phyloP scores from a whole-genome alignment of 768 basidiomycete genomes.

The Infundibulicybe gibba region DNA sequence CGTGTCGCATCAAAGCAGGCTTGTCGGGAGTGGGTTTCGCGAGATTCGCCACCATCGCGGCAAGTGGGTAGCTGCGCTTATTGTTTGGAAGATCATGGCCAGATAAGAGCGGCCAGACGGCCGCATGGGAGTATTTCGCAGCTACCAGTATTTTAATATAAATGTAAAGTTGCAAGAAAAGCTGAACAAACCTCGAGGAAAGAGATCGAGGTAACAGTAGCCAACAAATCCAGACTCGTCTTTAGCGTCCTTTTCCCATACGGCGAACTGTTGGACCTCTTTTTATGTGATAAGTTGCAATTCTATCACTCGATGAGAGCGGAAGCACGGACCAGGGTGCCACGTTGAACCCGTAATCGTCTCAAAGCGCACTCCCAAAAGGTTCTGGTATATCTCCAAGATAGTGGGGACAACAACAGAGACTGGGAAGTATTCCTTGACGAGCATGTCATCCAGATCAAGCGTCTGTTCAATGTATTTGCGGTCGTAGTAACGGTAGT shows the following conservation, averaged over 20 bases:
- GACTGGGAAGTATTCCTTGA: conserved; percentile 91
- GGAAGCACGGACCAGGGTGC: conserved; percentile 61
- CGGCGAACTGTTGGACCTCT: conserved; percentile 83
- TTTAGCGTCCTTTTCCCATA: conserved; percentile 78
- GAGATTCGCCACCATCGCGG: conserved; percentile 89
- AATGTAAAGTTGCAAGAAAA: conserved; percentile 1
- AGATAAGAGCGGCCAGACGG: conserved; percentile 74
- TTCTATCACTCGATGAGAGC: too few species aligned
- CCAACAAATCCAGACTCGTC: conserved; percentile 74
- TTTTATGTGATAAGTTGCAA: conserved; percentile 2
- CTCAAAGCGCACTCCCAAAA: conserved; percentile 75
- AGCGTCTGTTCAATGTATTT: conserved; percentile 65
- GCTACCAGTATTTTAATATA: conserved; percentile 31
- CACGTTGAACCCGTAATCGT: conserved; percentile 62
- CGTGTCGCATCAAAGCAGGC: conserved; percentile 83
- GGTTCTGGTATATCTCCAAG: conserved; percentile 77
- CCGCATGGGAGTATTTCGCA: conserved; percentile 82
- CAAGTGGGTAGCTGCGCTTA: conserved; percentile 65
- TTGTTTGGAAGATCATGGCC: conserved; percentile 59
- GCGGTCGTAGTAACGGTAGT: conserved; percentile 74
- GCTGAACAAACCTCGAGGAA: conserved; percentile 65
- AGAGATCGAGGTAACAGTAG: conserved; percentile 85
- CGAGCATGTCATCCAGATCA: conserved; percentile 68
- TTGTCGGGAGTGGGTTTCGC: conserved; percentile 80
- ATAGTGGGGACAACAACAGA: conserved; percentile 79